Evolutionary conservation across 1,284 basidiomycete genomes (phyloP).

Genomic region (Ganoderma resinaceum): DNA sequence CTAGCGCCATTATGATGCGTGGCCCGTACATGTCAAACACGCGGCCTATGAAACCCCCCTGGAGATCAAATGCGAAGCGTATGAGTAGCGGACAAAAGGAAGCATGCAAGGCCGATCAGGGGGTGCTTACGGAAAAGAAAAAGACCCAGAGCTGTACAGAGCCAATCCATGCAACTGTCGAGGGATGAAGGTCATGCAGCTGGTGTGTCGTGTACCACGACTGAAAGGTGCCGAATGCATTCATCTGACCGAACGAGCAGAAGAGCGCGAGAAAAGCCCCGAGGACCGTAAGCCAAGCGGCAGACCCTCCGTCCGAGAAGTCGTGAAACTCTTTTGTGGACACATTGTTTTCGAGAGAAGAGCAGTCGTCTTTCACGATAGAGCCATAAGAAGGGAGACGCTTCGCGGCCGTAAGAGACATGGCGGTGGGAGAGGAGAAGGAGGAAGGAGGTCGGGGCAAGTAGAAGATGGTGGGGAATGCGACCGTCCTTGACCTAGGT

Average conservation of each 20-base stretch:
- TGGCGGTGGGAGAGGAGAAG: background rate
- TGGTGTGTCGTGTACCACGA: conserved; percentile 52
- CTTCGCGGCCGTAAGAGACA: conserved; percentile 11
- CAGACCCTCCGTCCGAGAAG: conserved; percentile 23
- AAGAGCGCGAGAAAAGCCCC: conserved; percentile 35
- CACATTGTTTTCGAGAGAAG: background rate
- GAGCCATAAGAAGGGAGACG: conserved; percentile 20
- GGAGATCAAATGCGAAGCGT: background rate
- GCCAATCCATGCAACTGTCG: conserved; percentile 57
- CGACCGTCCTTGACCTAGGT: background rate
- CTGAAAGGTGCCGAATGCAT: conserved; percentile 50
- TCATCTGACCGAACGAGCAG: conserved; percentile 48
- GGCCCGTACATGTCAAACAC: conserved; percentile 46
- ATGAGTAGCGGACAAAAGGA: background rate
- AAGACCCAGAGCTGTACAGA: conserved; percentile 51
- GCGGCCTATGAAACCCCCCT: conserved; percentile 43
- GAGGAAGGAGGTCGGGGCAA: background rate
- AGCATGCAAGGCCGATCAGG: conserved; percentile 5
- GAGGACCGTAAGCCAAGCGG: conserved; percentile 33
- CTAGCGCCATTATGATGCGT: conserved; percentile 41
- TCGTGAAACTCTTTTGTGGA: conserved; percentile 12
- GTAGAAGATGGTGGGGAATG: background rate
- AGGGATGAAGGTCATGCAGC: conserved; percentile 43
- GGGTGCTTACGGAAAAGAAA: conserved; percentile 45
- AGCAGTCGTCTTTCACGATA: conserved; percentile 1